phyloP scores from a whole-genome alignment of 192 early-diverging fungal species.

The Chytriomyces sp. region DNA sequence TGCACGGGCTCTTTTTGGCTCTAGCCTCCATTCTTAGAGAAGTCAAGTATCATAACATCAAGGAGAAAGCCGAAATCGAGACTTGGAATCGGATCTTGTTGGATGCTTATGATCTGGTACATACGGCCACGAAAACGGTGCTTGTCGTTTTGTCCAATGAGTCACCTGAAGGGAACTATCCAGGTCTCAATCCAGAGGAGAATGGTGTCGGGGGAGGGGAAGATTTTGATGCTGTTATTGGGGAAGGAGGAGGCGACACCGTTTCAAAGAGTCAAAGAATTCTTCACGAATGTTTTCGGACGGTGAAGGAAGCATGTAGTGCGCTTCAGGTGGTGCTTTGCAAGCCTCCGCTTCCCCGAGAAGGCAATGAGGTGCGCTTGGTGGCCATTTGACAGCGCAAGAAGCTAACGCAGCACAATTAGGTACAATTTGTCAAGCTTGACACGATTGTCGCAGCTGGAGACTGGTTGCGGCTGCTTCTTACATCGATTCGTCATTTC shows the following conservation, averaged over 20 bases:
- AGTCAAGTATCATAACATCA: slow-evolving; percentile 9
- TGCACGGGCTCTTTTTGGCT: slow-evolving; percentile 62
- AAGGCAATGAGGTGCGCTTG: slow-evolving; percentile 10
- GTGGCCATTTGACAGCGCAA: too few relatives aligned
- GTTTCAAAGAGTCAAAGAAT: slow-evolving; percentile 82
- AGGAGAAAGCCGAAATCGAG: neutral
- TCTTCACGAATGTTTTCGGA: slow-evolving; percentile 88
- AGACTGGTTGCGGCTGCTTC: slow-evolving; percentile 49
- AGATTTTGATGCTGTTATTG: slow-evolving; percentile 34
- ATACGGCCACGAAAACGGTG: slow-evolving; percentile 32
- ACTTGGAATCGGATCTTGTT: slow-evolving; percentile 25
- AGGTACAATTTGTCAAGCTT: slow-evolving; percentile 3
- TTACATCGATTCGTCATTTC: slow-evolving; percentile 83
- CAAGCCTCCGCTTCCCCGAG: slow-evolving; percentile 41
- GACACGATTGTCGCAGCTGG: slow-evolving; percentile 45
- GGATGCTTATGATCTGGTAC: slow-evolving; percentile 19
- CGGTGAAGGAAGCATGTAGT: slow-evolving; percentile 81
- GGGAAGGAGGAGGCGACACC: slow-evolving; percentile 44
- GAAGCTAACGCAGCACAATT: neutral
- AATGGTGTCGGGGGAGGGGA: slow-evolving; percentile 41
- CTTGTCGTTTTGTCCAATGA: slow-evolving; percentile 39
- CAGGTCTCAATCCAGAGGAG: slow-evolving; percentile 74
- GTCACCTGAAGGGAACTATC: slow-evolving; percentile 83
- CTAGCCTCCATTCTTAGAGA: slow-evolving; percentile 36
- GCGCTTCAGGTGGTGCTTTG: slow-evolving; percentile 54